These are phyloP conservation scores for Phytophthora melonis DNA, from an alignment of 352 stramenopile species.

Conservation along the genomic window DNA sequence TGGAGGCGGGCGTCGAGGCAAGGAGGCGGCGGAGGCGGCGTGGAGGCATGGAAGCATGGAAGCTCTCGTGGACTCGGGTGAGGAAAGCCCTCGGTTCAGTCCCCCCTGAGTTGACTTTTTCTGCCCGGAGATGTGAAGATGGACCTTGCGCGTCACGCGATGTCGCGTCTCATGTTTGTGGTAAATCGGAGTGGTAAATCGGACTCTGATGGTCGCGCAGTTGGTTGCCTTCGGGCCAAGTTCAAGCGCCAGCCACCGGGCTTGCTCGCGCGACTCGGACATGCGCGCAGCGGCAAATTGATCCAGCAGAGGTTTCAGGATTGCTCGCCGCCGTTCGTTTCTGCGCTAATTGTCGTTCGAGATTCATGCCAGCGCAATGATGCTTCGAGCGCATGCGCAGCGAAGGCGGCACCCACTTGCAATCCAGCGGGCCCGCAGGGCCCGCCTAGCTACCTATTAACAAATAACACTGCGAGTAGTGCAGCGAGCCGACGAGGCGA, in stretches of 20 bases:
- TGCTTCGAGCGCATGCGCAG: no score
- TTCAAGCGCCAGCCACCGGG: background rate
- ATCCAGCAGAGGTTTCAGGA: no score
- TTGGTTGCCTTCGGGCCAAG: background rate
- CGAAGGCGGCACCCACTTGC: no score
- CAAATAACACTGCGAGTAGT: no score
- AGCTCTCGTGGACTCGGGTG: background rate
- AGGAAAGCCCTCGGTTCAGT: conserved; percentile 6
- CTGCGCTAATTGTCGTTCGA: no score
- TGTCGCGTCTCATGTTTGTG: conserved; percentile 18
- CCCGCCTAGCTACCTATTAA: no score
- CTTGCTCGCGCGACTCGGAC: background rate
- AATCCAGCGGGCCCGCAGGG: no score
- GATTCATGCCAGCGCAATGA: no score
- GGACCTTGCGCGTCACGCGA: conserved; percentile 16
- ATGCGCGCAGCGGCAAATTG: background rate
- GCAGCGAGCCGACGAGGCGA: no score
- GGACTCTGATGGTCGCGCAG: background rate
- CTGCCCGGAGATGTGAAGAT: background rate
- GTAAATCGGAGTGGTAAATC: background rate
- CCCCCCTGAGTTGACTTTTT: background rate
- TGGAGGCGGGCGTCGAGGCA: background rate
- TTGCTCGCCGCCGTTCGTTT: no score
- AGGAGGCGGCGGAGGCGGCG: background rate
- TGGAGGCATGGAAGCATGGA: background rate